Conservation (phyloP, 257 asterid species). For the Plantago ovata region DNA sequence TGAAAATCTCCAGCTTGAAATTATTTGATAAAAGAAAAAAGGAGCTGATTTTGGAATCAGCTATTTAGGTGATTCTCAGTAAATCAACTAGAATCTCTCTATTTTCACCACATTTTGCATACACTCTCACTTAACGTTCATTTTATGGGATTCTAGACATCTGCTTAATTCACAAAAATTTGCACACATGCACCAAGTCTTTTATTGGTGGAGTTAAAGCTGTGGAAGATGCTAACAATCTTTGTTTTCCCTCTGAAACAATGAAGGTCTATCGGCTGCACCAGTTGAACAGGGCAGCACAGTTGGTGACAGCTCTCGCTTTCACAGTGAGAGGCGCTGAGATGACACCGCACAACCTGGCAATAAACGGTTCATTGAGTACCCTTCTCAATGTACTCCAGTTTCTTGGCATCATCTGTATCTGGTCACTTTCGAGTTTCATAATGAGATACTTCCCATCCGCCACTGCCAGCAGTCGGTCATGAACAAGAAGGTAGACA, state of each 20-base stretch:
- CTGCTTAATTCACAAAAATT: no score
- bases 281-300: constrained; percentile 95
- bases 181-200: no score
- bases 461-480: constrained; percentile 21
- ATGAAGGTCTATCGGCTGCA: constrained; percentile 83
- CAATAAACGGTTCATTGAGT: constrained; percentile 71
- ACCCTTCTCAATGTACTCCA: constrained; percentile 80
- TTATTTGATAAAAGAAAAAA: no score
- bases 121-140: no score
- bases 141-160: no score
- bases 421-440: constrained; percentile 95
- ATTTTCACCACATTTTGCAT: no score
- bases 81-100: no score
- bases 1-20: no score
- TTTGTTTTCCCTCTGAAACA: constrained; percentile 1
- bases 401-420: constrained; percentile 77
- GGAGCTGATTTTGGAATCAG: no score
- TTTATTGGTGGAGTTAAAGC: neutral
- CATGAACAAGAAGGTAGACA: constrained; percentile 24
- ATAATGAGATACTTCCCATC: constrained; percentile 67
- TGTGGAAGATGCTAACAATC: constrained; percentile 5
- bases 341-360: constrained; percentile 84
- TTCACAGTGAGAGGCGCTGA: constrained; percentile 93
- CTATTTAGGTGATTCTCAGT: no score
- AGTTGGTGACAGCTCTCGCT: constrained; percentile 87